phyloP scores from a whole-genome alignment of 495 filamentous ascomycete species.

The Haplographium delicatum region DNA sequence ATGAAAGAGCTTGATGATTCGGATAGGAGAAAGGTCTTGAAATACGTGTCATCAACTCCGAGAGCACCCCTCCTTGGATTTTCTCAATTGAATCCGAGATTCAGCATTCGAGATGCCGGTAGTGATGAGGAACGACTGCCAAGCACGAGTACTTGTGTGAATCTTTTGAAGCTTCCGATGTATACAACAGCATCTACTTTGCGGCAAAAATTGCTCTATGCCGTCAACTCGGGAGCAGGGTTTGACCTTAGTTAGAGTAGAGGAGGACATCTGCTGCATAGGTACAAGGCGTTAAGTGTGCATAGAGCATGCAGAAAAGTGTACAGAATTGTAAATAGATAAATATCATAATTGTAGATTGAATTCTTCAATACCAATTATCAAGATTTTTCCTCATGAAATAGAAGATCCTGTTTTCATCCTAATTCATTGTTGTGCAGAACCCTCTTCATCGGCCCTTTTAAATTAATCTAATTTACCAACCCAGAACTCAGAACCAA shows the following conservation, averaged over 20 bases:
- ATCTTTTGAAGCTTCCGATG: constrained; percentile 86
- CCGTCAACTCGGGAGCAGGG: constrained; percentile 84
- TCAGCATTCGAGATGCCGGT: constrained; percentile 86
- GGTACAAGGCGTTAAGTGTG: too few relatives aligned
- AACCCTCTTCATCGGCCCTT: too few relatives aligned
- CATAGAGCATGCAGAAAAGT: too few relatives aligned
- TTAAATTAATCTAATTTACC: too few relatives aligned
- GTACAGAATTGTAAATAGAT: too few relatives aligned
- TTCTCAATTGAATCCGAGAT: constrained; percentile 74
- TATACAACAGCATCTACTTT: constrained; percentile 60
- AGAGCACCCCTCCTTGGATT: constrained; percentile 91
- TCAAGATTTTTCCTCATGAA: too few relatives aligned
- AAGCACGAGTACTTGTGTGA: constrained; percentile 96
- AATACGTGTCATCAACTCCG: constrained; percentile 93
- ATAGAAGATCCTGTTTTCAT: too few relatives aligned
- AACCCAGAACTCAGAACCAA: too few relatives aligned
- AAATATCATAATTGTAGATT: too few relatives aligned
- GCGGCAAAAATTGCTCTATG: constrained; percentile 80
- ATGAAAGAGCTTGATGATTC: constrained; percentile 68
- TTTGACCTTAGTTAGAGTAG: constrained; percentile 77
- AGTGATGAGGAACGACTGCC: constrained; percentile 74
- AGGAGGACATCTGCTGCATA: not conserved
- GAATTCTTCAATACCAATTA: too few relatives aligned
- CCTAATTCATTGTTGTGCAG: too few relatives aligned
- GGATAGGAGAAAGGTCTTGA: constrained; percentile 80